Evolutionary conservation across 257 asterid species (phyloP).

Genomic region (Solanum sparsipilum): DNA sequence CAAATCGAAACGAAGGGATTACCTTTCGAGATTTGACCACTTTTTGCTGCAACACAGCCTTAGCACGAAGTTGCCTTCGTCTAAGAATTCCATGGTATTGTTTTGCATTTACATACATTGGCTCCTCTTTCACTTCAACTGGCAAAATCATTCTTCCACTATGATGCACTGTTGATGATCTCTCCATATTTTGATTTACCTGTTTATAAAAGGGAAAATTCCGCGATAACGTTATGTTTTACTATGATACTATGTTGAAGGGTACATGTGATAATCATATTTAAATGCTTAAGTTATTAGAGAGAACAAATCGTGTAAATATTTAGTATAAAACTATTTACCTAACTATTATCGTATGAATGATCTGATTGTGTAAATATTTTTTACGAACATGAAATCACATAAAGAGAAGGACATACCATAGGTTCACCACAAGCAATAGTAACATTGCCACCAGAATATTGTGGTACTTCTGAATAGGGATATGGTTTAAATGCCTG

Average conservation of each 20-base stretch:
- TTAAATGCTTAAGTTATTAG: background rate
- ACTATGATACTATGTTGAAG: background rate
- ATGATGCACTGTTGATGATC: constrained; percentile 13
- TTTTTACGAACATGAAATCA: background rate
- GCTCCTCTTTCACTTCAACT: constrained; percentile 71
- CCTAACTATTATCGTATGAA: background rate
- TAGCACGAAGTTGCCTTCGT: constrained; percentile 68
- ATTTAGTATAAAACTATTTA: background rate
- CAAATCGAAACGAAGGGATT: background rate
- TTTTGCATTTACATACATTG: constrained; percentile 77
- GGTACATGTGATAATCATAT: background rate
- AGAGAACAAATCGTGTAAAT: background rate
- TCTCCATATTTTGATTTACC: background rate
- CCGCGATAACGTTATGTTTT: background rate
- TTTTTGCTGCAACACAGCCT: constrained; percentile 65
- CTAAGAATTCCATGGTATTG: constrained; percentile 76
- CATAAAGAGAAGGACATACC: background rate
- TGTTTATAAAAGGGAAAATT: background rate
- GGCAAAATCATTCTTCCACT: constrained; percentile 69
- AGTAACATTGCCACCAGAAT: background rate
- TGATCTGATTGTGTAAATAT: background rate
- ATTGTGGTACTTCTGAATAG: background rate
- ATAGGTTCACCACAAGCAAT: background rate
- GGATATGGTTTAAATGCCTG: background rate
- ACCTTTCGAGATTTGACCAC: constrained; percentile 56